Evolutionary conservation across 805 yeast species (phyloP).

Genomic region (Pichia cephalocereana): DNA sequence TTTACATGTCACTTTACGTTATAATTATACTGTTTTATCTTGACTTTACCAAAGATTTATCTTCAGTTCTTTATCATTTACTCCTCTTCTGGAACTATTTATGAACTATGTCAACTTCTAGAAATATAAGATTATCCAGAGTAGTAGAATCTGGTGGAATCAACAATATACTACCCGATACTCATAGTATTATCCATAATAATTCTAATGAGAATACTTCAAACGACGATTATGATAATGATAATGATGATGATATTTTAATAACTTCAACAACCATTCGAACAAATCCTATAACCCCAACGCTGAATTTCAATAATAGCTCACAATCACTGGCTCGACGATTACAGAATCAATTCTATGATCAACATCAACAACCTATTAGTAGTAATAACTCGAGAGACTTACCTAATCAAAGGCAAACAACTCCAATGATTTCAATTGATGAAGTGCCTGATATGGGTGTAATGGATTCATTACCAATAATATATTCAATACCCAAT

Average conservation of each 20-base stretch:
- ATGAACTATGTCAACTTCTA: neutral
- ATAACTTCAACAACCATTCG: neutral
- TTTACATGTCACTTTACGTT: too few relatives aligned
- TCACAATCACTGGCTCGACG: neutral
- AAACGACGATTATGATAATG: neutral
- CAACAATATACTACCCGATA: too few relatives aligned
- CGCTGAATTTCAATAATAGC: neutral
- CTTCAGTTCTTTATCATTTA: too few relatives aligned
- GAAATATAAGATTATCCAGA: neutral
- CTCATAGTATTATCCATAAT: too few relatives aligned
- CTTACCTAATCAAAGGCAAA: neutral
- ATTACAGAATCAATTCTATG: neutral
- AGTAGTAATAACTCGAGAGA: too few relatives aligned
- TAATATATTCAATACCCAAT: constrained; percentile 3
- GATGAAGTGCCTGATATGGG: too few relatives aligned
- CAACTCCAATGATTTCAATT: too few relatives aligned
- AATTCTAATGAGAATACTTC: neutral
- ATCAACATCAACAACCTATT: neutral
- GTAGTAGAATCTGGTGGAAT: neutral
- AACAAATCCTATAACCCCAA: neutral
- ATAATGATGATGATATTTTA: neutral
- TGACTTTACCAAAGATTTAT: too few relatives aligned
- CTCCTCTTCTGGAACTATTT: neutral
- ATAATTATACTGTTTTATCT: too few relatives aligned
- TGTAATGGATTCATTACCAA: neutral